Conservation (phyloP, 2,329 filamentous ascomycete species). For the Penicillium sumatraense region DNA sequence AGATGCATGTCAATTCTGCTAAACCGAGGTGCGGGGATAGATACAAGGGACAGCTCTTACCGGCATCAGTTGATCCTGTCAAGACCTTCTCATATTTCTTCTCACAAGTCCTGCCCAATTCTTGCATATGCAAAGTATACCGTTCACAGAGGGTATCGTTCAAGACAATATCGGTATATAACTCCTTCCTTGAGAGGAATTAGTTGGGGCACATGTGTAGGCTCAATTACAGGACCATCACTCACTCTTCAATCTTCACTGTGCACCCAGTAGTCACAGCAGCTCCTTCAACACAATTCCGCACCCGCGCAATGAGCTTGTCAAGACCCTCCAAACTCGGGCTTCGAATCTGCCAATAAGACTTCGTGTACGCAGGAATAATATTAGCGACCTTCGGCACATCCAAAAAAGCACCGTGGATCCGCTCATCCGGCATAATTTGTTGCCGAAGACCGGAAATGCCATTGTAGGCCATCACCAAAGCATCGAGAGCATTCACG, state of each 20-base stretch:
- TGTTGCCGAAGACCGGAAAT: constrained; percentile 62
- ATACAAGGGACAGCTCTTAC: constrained; percentile 23
- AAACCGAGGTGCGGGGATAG: too few species aligned
- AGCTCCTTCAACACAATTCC: constrained; percentile 41
- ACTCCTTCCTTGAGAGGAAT: constrained; percentile 22
- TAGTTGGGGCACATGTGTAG: not conserved
- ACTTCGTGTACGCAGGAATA: constrained; percentile 57
- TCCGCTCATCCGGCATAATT: constrained; percentile 56
- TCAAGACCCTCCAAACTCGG: constrained; percentile 47
- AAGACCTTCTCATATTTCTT: constrained; percentile 44
- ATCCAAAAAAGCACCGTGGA: constrained; percentile 59
- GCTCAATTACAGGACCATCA: too few species aligned
- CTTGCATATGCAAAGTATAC: constrained; percentile 52
- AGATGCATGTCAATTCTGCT: not conserved
- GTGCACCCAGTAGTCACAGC: constrained; percentile 42
- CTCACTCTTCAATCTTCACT: constrained; percentile 37
- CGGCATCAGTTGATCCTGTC: constrained; percentile 54
- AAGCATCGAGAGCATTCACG: constrained; percentile 63
- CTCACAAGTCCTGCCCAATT: constrained; percentile 43
- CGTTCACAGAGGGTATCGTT: constrained; percentile 52
- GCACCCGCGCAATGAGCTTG: constrained; percentile 31
- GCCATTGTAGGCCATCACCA: constrained; percentile 52
- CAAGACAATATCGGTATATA: constrained; percentile 53
- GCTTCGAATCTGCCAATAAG: constrained; percentile 54
- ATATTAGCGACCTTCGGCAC: constrained; percentile 61